Evolutionary conservation across 192 early-diverging fungal species (phyloP), one percentile per base, ranked within the genome.

Genomic region (Umbelopsis vinacea): DNA sequence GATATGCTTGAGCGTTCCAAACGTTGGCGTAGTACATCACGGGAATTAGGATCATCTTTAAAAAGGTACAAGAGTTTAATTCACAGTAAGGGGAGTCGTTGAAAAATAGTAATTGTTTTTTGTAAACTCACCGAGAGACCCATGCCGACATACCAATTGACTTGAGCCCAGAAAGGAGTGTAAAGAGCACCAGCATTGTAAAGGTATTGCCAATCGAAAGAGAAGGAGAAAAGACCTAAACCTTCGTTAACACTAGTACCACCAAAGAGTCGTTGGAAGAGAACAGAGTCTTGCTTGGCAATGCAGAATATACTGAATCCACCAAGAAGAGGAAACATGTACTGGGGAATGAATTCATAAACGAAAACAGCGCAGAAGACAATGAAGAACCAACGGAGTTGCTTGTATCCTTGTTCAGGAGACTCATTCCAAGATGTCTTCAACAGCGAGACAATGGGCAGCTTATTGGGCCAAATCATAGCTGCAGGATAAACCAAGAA

Each of bases 101-200:
- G 79, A 89, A 86, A 35, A 89, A 83, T 12, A 88, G n/a, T n/a
- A n/a, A n/a, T n/a, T n/a, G n/a, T n/a, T n/a, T n/a, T n/a, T n/a
- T n/a, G n/a, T n/a, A n/a, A n/a, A n/a, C 57, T 63, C 35, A 63
- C 57, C 24, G 57, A 26, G 5, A 63, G 26, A 63, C 29, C 57
- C 17, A 91, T 86, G 17, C 89, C 89, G n/a, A 82, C 81, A 74
- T 91, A 87, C 46, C 89, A 83, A 71, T 92, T 92, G 68, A 86
- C 79, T 23, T 87, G 84, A 29, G 88, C 85, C 76, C 86, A 89
- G 76, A 89, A 92, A 33, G 93, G 93, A 57, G 89, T 84, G 17
- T 87, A 72, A 17, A 87, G 43, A 4, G 86, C 81, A 6, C 71
- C 48, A 14, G 71, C 52, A 43, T 74, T 78, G 19, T 77, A 52